Base-by-base conservation (phyloP, 2,329 filamentous ascomycete species). In the Phaeosphaeriaceae sp. region DNA sequence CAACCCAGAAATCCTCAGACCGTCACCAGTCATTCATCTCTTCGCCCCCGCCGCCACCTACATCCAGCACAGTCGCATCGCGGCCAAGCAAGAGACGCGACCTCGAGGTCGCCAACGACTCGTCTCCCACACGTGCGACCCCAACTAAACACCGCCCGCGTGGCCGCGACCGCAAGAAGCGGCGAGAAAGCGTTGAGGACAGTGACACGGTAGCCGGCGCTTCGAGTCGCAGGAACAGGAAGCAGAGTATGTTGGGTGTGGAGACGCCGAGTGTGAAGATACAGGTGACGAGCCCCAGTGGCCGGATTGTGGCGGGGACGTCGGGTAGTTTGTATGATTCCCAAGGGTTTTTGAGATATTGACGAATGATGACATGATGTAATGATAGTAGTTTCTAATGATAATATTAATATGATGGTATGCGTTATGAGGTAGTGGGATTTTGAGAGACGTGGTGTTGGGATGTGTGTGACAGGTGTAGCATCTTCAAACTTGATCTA, bases 281-380 rank as follows among this genome's bases (percentile, higher is more conserved):
- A 33, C 56, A 66, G 21, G 58, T 72, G 20, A 59, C 51, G 25
- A 62, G 54, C 31, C 62, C 55, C n/a, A 36, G 51, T 24, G 60
- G 60, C 1, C 22, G 41, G 22, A 53, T 58, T 15, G 19, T 41
- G n/a, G 45, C 49, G 13, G 60, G 65, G 21, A 75, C 67, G 54
- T 65, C 71, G 46, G 68, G 68, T 56, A 74, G 69, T 63, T 68
- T 75, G 62, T 77, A 77, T 58, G 74, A 77, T 65, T 61, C 53
- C 25, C 63, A 75, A 47, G 73, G 72, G 42, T 75, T 75, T 64
- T 56, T 75, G 57, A 65, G 63, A 24, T 52, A 46, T 47, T 47
- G 36, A 40, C 57, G 48, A 55, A 36, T 31, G 33, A 51, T 51
- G 33, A 15, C 17, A 40, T 40, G 17, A 40, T 40, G 20, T 42